These are phyloP conservation scores for Platismatia glauca DNA, from an alignment of 495 filamentous ascomycete genomes.

Conservation along the genomic window DNA sequence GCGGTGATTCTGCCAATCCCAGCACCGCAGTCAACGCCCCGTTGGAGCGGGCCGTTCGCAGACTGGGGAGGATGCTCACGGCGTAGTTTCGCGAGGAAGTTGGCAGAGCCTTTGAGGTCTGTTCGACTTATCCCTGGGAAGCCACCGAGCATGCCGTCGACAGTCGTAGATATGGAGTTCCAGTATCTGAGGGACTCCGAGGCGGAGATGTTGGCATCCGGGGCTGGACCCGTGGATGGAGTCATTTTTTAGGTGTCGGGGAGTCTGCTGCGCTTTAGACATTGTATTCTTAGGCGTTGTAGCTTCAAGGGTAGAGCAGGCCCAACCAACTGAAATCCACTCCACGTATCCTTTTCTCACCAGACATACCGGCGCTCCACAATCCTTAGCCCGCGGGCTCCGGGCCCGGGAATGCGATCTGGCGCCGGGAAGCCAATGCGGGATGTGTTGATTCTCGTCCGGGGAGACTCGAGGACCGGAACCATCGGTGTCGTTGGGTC, in stretches of 20 bases:
- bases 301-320: neutral
- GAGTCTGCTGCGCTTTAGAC: neutral
- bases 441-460: neutral
- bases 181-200: constrained; percentile 54
- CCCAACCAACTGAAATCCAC: neutral
- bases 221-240: neutral
- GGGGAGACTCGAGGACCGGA: neutral
- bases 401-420: neutral
- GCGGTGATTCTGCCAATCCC: constrained; percentile 56
- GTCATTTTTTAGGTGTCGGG: neutral
- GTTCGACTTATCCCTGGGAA: constrained; percentile 63
- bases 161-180: constrained; percentile 58
- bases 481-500: neutral
- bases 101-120: constrained; percentile 68
- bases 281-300: neutral
- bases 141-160: constrained; percentile 78
- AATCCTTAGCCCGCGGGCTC: neutral
- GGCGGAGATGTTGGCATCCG: constrained; percentile 10
- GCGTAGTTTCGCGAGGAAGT: constrained; percentile 69
- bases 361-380: neutral
- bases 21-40: constrained; percentile 52
- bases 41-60: constrained; percentile 11
- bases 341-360: neutral
- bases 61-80: constrained; percentile 25
- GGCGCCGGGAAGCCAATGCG: too few relatives aligned